Conservation (phyloP, 148 eudicot genomes). For the Vaccinium corymbosum region DNA sequence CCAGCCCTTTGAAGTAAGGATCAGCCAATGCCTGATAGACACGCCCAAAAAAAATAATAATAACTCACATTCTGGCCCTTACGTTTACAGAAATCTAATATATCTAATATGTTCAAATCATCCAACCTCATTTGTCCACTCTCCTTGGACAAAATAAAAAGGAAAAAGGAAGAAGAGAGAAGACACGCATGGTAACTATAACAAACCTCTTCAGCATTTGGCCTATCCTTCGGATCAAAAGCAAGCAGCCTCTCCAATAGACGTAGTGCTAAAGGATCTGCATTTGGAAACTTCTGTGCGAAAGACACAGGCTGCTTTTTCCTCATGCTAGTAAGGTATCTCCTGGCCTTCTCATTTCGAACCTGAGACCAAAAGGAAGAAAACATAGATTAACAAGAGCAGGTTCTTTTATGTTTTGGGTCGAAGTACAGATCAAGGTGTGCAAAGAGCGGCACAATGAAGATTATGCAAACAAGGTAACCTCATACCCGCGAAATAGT, state of each 20-base stretch:
- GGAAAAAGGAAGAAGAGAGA: background rate
- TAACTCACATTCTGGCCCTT: background rate
- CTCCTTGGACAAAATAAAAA: background rate
- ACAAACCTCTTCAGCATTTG: slow-evolving; percentile 68
- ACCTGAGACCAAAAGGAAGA: slow-evolving; percentile 34
- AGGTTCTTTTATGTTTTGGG: slow-evolving; percentile 1
- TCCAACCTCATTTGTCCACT: background rate
- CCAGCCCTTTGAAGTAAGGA: slow-evolving; percentile 65
- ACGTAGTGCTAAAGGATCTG: slow-evolving; percentile 55
- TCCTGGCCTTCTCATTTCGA: slow-evolving; percentile 63
- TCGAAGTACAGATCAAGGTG: background rate
- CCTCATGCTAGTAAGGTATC: slow-evolving; percentile 60
- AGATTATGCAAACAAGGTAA: background rate
- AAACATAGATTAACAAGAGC: slow-evolving; percentile 5
- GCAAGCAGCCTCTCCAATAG: slow-evolving; percentile 57
- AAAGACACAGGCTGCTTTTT: slow-evolving; percentile 55
- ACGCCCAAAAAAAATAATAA: background rate
- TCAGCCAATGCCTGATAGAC: slow-evolving; percentile 56
- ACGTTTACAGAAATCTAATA: background rate
- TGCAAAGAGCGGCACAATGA: background rate
- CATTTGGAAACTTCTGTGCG: slow-evolving; percentile 53
- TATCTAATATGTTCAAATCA: background rate
- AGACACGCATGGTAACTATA: background rate
- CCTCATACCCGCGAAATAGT: slow-evolving; percentile 48
- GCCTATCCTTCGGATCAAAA: slow-evolving; percentile 67